Evolutionary conservation across 208 protist species (phyloP).

Genomic region (Crithidia bombi): DNA sequence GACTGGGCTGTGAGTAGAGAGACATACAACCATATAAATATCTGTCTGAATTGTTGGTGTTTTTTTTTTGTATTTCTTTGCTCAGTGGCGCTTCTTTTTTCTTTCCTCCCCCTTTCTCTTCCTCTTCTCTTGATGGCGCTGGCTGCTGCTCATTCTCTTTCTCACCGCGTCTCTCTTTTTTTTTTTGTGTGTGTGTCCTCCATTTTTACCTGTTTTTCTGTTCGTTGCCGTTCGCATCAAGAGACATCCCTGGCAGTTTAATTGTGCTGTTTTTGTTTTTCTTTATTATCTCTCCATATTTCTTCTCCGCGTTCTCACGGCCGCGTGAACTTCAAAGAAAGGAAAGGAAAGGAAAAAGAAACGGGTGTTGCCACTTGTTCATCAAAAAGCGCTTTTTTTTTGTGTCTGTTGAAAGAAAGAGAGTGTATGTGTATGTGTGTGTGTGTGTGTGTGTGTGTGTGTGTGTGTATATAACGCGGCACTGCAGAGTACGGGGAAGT

Average conservation of each 20-base stretch:
- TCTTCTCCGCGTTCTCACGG: neutral
- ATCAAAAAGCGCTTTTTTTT: too few species aligned
- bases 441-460: neutral
- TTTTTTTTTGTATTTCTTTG: slow-evolving; percentile 10
- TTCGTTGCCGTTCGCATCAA: too few species aligned
- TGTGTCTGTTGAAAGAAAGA: too few species aligned
- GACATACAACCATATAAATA: neutral
- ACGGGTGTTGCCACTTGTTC: too few species aligned
- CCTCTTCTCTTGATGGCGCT: too few species aligned
- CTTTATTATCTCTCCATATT: neutral
- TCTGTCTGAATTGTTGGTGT: too few species aligned
- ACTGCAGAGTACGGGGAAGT: too few species aligned
- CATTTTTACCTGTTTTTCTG: neutral
- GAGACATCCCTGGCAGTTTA: neutral
- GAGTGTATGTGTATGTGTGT: too few species aligned
- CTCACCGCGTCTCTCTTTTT: neutral
- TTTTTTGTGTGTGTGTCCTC: neutral
- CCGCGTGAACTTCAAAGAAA: neutral
- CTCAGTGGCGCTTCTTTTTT: slow-evolving; percentile 6
- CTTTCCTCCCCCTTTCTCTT: slow-evolving; percentile 17
- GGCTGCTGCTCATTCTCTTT: slow-evolving; percentile 8
- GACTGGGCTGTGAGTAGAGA: slow-evolving; percentile 6
- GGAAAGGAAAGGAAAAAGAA: too few species aligned
- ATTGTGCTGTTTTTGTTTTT: neutral
- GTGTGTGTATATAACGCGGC: too few species aligned